Evolutionary conservation across 176 grass and related monocot genomes (phyloP).

Genomic region (Areca catechu): DNA sequence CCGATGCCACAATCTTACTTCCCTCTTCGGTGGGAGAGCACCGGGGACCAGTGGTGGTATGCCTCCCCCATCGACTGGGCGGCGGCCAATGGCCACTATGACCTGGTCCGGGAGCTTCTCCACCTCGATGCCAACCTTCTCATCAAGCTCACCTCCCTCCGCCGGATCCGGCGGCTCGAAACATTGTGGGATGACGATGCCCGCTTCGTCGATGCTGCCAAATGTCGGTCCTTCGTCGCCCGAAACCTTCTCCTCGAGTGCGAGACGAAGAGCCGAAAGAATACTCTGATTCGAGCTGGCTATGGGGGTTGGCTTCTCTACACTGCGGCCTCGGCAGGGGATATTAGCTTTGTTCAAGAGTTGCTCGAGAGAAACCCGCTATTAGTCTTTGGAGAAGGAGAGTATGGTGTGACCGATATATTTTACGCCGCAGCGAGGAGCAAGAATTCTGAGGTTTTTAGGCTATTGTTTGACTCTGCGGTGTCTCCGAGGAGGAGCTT

Average conservation of each 20-base stretch:
- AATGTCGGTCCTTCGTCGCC: conserved; percentile 46
- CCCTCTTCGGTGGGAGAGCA: conserved; percentile 95
- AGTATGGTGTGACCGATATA: conserved; percentile 88
- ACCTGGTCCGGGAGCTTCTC: conserved; percentile 79
- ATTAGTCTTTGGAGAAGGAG: conserved; percentile 84
- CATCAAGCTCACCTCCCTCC: conserved; percentile 93
- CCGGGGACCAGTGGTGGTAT: conserved; percentile 99
- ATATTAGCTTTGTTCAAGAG: conserved; percentile 52
- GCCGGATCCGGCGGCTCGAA: conserved; percentile 84
- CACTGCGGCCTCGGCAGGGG: conserved; percentile 67
- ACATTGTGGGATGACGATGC: conserved; percentile 81
- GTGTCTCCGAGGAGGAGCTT: conserved; percentile 52
- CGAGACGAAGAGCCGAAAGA: conserved; percentile 50
- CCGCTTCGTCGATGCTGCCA: conserved; percentile 37
- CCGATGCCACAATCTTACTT: conserved; percentile 55
- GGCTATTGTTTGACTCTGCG: conserved; percentile 57
- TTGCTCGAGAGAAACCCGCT: conserved; percentile 64
- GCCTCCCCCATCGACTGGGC: conserved; percentile 92
- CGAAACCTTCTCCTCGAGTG: conserved; percentile 59
- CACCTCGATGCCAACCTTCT: conserved; percentile 88
- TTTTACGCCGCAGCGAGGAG: conserved; percentile 76
- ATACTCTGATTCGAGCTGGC: conserved; percentile 72
- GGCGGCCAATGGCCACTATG: conserved; percentile 82
- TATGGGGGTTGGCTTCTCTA: conserved; percentile 97
- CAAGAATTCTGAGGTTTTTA: conserved; percentile 38